These are phyloP conservation scores for Exophiala alcalophila DNA, from an alignment of 2,329 filamentous ascomycete species.

Conservation along the genomic window DNA sequence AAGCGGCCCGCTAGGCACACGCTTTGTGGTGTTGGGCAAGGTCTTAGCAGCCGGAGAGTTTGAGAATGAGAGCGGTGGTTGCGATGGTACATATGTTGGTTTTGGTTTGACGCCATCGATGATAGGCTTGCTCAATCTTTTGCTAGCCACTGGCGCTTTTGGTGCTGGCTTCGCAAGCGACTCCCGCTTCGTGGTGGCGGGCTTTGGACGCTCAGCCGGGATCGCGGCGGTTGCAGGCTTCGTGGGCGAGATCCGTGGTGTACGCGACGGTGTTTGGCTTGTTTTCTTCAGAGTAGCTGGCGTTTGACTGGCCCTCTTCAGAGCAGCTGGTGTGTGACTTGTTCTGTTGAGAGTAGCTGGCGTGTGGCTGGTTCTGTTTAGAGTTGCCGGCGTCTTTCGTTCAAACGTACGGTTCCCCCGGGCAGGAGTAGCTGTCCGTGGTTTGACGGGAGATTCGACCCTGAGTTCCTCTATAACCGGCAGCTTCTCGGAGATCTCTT, in stretches of 20 bases:
- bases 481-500: constrained; percentile 44
- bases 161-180: constrained; percentile 15
- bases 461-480: constrained; percentile 29
- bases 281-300: constrained; percentile 17
- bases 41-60: constrained; percentile 28
- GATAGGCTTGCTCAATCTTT: constrained; percentile 22
- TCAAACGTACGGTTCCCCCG: not conserved
- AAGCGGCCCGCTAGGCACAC: constrained; percentile 37
- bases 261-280: constrained; percentile 8
- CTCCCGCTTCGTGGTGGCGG: constrained; percentile 5
- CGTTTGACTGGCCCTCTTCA: not conserved
- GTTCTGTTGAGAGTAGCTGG: too few species aligned
- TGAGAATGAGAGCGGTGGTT: constrained; percentile 23
- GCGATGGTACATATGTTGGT: too few species aligned
- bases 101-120: constrained; percentile 16
- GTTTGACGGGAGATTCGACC: constrained; percentile 26
- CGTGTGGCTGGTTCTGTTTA: too few species aligned
- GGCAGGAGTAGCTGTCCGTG: constrained; percentile 14
- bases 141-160: constrained; percentile 14
- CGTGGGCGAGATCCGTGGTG: constrained; percentile 31
- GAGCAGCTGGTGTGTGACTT: constrained; percentile 1
- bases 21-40: constrained; percentile 39
- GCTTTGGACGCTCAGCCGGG: constrained; percentile 6
- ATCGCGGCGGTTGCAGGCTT: constrained; percentile 17
- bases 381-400: not conserved